Base-by-base conservation (phyloP, 108 stramenopile species). In the Pseudonitzschia multiseries region DNA sequence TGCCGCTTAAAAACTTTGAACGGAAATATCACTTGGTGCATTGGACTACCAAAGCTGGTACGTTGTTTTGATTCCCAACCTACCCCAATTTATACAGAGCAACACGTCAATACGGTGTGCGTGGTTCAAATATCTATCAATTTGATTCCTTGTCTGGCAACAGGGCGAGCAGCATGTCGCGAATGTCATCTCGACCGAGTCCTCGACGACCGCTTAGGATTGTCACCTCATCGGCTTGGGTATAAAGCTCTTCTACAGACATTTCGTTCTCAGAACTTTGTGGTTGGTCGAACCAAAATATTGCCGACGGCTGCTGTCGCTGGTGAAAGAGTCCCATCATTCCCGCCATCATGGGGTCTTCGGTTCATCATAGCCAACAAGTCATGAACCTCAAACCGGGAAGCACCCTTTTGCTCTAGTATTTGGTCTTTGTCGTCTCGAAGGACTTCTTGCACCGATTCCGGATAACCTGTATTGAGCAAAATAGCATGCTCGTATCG, bases 151-250 rank as follows among this genome's bases (percentile, higher is more conserved):
- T 68, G 85, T 79, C 84, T 27, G 85, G 87, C 54, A 88, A 68
- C 59, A 86, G 43, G 29, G 85, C 82, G 69, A 84, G 73, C 22
- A 88, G 54, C 87, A 88, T 88, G 51, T 88, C 87, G 44, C 82
- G 84, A 31, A 86, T 53, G 65, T 89, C 87, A 31, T 89, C 87
- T 46, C 87, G 69, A 59, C 84, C 86, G 79, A 83, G 86, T 17
- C 87, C 87, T 18, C 46, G 46, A 24, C 52, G 52, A 18, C 54
- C 54, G 65, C 76, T 56, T 65, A 89, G 68, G 0, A 57, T 65
- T 46, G 81, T 76, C 13, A 76, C 69, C 44, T 89, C 87, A 8
- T 60, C 83, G 63, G 87, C 85, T 36, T 78, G 72, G 24, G 41
- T 51, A 48, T 68, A 70, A 64, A 77, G 65, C 31, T 65, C 52